Evolutionary conservation across 805 yeast genomes (phyloP).

Genomic region (Wickerhamiella domercqiae): DNA sequence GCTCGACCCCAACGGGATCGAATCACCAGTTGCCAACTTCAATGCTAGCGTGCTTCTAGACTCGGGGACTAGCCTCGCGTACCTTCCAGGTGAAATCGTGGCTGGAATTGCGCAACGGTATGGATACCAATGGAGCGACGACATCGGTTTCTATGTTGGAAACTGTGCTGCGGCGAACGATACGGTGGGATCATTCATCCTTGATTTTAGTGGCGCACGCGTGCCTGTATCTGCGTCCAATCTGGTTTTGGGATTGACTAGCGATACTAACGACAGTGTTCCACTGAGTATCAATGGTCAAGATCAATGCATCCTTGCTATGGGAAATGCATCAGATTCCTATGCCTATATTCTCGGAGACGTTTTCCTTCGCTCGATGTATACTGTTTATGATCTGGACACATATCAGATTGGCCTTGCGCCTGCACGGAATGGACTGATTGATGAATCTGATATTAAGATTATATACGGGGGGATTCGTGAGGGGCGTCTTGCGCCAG

Average conservation of each 20-base stretch:
- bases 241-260: conserved; percentile 8
- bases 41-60: conserved; percentile 37
- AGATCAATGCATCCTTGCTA: conserved; percentile 14
- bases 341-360: conserved; percentile 42
- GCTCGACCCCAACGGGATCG: neutral
- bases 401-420: conserved; percentile 43
- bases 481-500: conserved; percentile 9
- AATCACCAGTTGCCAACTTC: conserved; percentile 5
- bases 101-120: conserved; percentile 20
- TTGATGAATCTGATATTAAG: conserved; percentile 14
- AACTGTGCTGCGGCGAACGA: conserved; percentile 17
- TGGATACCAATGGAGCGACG: conserved; percentile 27
- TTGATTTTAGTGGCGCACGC: conserved; percentile 18
- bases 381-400: conserved; percentile 56
- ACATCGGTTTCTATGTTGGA: conserved; percentile 24
- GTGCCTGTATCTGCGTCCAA: conserved; percentile 14
- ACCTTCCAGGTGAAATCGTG: conserved; percentile 29
- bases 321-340: conserved; percentile 20
- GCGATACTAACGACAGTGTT: conserved; percentile 9
- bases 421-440: conserved; percentile 22
- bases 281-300: conserved; percentile 25
- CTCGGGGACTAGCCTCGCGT: conserved; percentile 40
- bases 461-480: conserved; percentile 12
- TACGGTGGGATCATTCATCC: conserved; percentile 25
- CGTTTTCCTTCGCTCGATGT: conserved; percentile 48